Conservation (phyloP, 768 basidiomycete genomes). For the Xerocomellus amylosporus region DNA sequence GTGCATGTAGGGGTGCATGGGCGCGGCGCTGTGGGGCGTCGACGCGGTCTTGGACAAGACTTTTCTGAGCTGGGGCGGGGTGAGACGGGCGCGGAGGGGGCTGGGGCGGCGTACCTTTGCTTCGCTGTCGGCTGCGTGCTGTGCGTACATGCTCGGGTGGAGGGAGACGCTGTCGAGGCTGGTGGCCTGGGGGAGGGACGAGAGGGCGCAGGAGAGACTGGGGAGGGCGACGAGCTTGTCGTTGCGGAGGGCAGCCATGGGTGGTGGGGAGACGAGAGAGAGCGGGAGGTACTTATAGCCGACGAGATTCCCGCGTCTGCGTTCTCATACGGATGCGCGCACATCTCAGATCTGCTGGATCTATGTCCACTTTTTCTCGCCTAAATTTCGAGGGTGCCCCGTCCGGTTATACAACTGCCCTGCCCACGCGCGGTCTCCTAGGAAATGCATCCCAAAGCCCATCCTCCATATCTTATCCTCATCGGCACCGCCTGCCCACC, state of each 20-base stretch:
- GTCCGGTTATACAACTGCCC: conserved; percentile 5
- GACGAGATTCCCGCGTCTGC: not conserved
- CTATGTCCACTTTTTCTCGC: conserved; percentile 15
- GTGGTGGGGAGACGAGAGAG: not conserved
- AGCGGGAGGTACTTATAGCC: conserved; percentile 16
- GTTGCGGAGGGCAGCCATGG: conserved; percentile 37
- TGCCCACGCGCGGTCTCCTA: conserved; percentile 33
- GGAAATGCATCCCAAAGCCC: conserved; percentile 13
- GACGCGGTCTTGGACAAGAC: conserved; percentile 54
- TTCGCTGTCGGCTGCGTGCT: conserved; percentile 67
- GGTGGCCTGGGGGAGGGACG: conserved; percentile 68
- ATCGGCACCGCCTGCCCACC: not conserved
- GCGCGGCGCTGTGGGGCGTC: conserved; percentile 33
- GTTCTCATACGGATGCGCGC: conserved; percentile 29
- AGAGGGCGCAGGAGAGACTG: conserved; percentile 66
- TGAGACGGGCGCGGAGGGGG: conserved; percentile 7
- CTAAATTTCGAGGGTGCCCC: conserved; percentile 32
- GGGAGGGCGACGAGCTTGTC: conserved; percentile 68
- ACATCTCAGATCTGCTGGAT: conserved; percentile 21
- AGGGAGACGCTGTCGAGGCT: conserved; percentile 63
- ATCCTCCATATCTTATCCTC: not conserved
- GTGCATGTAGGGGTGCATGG: conserved; percentile 34
- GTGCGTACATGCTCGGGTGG: conserved; percentile 68
- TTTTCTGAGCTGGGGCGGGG: conserved; percentile 50
- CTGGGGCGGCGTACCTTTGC: conserved; percentile 52